These are phyloP conservation scores for Aphanocladium album DNA, from an alignment of 2,329 filamentous ascomycete genomes.

Conservation along the genomic window DNA sequence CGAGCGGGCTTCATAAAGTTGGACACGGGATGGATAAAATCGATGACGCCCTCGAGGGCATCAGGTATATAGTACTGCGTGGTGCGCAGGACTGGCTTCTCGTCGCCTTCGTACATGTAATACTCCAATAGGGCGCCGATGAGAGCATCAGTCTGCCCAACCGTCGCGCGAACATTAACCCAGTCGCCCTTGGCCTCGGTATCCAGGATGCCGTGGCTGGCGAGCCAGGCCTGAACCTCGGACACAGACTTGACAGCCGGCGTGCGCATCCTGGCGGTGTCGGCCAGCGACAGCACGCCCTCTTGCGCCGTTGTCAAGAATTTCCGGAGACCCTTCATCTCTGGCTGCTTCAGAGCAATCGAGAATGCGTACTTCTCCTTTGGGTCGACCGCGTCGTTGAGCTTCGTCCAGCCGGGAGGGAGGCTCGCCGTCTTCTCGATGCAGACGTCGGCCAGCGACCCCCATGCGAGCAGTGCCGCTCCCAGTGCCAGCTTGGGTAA, in stretches of 20 bases:
- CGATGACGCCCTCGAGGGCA: conserved; percentile 32
- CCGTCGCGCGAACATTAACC: conserved; percentile 38
- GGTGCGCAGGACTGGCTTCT: conserved; percentile 36
- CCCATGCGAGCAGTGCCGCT: conserved; percentile 7
- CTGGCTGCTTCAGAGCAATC: conserved; percentile 15
- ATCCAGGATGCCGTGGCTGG: conserved; percentile 30
- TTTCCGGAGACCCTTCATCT: conserved; percentile 11
- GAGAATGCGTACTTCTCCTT: conserved; percentile 19
- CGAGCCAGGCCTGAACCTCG: conserved; percentile 38
- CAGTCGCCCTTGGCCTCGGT: conserved; percentile 33
- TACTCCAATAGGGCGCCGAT: conserved; percentile 36
- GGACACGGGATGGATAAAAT: conserved; percentile 43
- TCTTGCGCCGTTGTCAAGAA: conserved; percentile 19
- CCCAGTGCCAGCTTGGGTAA: conserved; percentile 1
- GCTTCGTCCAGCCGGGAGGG: conserved; percentile 14
- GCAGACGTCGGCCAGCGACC: conserved; percentile 4
- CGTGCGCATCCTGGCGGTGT: conserved; percentile 32
- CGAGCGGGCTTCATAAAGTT: conserved; percentile 44
- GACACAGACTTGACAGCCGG: conserved; percentile 30
- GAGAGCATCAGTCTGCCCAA: conserved; percentile 33
- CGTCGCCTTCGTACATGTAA: conserved; percentile 33
- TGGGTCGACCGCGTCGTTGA: conserved; percentile 18
- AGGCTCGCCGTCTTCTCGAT: conserved; percentile 10
- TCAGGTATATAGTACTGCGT: conserved; percentile 40
- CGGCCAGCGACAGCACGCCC: conserved; percentile 29